These are phyloP conservation scores for Saccharomycopsis sp. DNA, from an alignment of 805 yeast genomes.

Conservation along the genomic window DNA sequence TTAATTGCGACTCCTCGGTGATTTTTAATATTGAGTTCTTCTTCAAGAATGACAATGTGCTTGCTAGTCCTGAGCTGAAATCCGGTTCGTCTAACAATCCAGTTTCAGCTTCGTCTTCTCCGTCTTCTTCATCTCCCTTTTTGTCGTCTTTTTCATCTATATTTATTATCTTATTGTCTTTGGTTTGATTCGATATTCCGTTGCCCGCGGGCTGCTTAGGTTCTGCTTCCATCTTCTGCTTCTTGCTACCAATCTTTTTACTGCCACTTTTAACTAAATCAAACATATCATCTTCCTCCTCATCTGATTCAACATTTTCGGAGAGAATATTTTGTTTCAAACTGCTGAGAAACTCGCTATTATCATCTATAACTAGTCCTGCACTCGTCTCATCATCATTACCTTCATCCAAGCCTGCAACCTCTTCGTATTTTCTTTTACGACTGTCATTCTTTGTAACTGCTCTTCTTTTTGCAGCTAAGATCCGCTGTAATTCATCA, in stretches of 20 bases:
- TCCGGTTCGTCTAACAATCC: constrained; percentile 10
- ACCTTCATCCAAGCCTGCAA: constrained; percentile 3
- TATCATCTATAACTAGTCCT: constrained; percentile 27
- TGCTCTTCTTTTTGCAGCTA: constrained; percentile 23
- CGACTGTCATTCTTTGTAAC: not conserved
- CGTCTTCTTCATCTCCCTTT: not conserved
- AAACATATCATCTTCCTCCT: not conserved
- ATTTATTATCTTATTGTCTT: not conserved
- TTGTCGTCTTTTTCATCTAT: not conserved
- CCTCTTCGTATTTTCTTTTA: constrained; percentile 1
- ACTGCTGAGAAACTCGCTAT: constrained; percentile 27
- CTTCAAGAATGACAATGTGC: constrained; percentile 13
- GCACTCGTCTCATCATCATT: not conserved
- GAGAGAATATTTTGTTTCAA: constrained; percentile 21
- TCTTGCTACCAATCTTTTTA: not conserved
- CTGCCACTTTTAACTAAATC: not conserved
- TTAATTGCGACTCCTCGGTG: constrained; percentile 9
- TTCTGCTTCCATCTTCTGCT: too few species aligned
- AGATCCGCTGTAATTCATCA: constrained; percentile 5
- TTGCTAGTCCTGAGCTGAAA: constrained; percentile 15
- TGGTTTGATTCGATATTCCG: too few species aligned
- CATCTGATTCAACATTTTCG: not conserved
- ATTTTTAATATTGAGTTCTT: constrained; percentile 9
- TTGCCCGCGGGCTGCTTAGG: too few species aligned
- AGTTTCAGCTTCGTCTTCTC: not conserved